Conservation (phyloP, 495 filamentous ascomycete genomes). For the Penicillium alfredii region DNA sequence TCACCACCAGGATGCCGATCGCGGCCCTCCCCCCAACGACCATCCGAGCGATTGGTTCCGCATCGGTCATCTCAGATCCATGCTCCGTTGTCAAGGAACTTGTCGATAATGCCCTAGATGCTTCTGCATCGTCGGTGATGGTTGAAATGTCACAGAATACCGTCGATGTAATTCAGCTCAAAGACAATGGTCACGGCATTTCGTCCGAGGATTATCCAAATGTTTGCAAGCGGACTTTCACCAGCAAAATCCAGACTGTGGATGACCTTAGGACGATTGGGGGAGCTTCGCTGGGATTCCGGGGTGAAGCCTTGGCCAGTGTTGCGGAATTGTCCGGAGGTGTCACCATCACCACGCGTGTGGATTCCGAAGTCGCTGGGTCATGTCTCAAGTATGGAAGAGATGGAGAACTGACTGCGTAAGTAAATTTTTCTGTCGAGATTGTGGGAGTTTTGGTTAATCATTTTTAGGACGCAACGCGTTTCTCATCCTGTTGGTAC, state of each 20-base stretch:
- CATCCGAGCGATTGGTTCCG: slow-evolving; percentile 62
- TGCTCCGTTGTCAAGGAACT: slow-evolving; percentile 81
- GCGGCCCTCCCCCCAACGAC: slow-evolving; percentile 59
- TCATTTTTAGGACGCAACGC: slow-evolving; percentile 33
- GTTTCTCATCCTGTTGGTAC: slow-evolving; percentile 71
- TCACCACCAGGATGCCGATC: slow-evolving; percentile 50
- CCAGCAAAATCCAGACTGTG: slow-evolving; percentile 76
- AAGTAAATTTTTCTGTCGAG: slow-evolving; percentile 2
- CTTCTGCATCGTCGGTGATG: slow-evolving; percentile 64
- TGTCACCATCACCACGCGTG: slow-evolving; percentile 64
- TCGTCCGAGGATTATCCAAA: slow-evolving; percentile 58
- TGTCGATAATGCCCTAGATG: slow-evolving; percentile 86
- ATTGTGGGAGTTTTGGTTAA: neutral
- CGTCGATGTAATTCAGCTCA: slow-evolving; percentile 77
- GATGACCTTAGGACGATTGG: slow-evolving; percentile 64
- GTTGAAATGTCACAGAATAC: slow-evolving; percentile 71
- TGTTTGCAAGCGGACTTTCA: slow-evolving; percentile 66
- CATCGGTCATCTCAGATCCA: slow-evolving; percentile 66
- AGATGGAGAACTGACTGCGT: slow-evolving; percentile 46
- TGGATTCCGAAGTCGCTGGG: slow-evolving; percentile 64
- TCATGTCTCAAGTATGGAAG: slow-evolving; percentile 44
- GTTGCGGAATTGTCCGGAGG: slow-evolving; percentile 59
- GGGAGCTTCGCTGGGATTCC: slow-evolving; percentile 72
- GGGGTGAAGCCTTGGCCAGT: slow-evolving; percentile 82
- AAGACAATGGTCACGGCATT: slow-evolving; percentile 88